These are phyloP conservation scores for Hyaloperonospora arabidopsidis DNA, from an alignment of 352 stramenopile genomes.

Conservation along the genomic window DNA sequence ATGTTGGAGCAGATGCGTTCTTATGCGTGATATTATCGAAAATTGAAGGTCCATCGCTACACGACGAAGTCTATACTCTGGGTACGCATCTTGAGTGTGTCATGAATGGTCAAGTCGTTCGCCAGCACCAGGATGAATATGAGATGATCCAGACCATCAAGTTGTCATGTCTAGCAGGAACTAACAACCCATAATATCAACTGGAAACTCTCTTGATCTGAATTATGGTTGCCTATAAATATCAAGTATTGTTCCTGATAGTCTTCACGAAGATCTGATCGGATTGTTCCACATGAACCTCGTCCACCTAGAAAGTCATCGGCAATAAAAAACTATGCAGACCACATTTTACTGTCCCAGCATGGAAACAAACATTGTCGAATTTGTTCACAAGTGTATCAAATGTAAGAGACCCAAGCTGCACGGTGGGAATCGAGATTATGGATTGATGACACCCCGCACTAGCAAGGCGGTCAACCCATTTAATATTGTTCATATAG, in stretches of 20 bases:
- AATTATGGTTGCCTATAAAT: not conserved
- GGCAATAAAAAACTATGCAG: too few species aligned
- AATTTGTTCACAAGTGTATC: too few species aligned
- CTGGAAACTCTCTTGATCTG: not conserved
- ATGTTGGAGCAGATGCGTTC: slow-evolving; percentile 1
- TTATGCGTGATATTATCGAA: not conserved
- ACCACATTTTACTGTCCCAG: too few species aligned
- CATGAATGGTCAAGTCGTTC: not conserved
- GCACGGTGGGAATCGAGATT: too few species aligned
- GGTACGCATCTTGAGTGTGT: not conserved
- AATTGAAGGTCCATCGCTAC: not conserved
- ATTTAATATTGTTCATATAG: too few species aligned
- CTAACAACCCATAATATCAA: not conserved
- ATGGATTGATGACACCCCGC: too few species aligned
- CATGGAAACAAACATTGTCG: too few species aligned
- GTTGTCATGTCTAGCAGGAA: not conserved
- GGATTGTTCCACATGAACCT: not conserved
- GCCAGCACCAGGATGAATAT: not conserved
- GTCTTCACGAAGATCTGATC: not conserved
- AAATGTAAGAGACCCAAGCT: too few species aligned
- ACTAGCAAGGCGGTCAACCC: too few species aligned
- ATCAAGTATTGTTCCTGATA: not conserved
- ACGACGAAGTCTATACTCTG: not conserved
- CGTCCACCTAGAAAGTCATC: too few species aligned
- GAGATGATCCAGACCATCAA: not conserved